Base-by-base conservation (phyloP, 441 rosid genomes). In the Eutrema salsugineum region DNA sequence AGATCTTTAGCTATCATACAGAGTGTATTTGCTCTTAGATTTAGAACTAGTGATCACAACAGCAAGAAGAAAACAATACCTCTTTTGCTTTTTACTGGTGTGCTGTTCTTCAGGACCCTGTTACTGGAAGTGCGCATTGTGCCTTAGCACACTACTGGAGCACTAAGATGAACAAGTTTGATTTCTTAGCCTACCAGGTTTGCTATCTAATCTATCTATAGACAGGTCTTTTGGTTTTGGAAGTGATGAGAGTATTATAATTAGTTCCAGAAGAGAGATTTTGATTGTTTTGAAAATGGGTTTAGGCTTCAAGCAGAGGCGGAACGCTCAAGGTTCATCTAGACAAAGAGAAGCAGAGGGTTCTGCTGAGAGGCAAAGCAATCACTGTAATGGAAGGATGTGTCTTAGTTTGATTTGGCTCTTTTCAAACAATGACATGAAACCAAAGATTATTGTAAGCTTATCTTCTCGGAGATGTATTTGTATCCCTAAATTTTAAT, bases 91-190 rank as follows among this genome's bases (percentile, higher is more conserved):
- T 40, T 39, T 54, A 27, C 16, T 50, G 17, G 33, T 4, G 39
- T 50, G 36, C 9, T 43, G n/a, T 35, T 46, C 62, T 46, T 51
- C 33, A 89, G 91, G 93, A 87, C 77, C 93, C 90, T 47, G 86
- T 89, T n/a, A 68, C 82, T 66, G 93, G 95, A 16, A 85, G 90
- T 74, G 91, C 91, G 39, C 85, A 86, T 48, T 89, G 93, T 77
- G 85, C 84, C 15, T 71, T 91, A 63, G 88, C 84, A 61, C 61
- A 78, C 6, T 88, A 84, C 53, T 91, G 91, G 96, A 76, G 82
- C 61, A 70, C 68, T 32, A 88, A 83, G 78, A 80, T 91, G 46
- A 81, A 88, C 42, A 88, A 91, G 63, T 71, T 65, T 9, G 83
- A 89, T 66, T 75, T 86, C 22, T 15, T 72, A 63, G 94, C 90